These are phyloP conservation scores for Chlamydomonas incerta DNA, from an alignment of 139 green algal species.

Conservation along the genomic window DNA sequence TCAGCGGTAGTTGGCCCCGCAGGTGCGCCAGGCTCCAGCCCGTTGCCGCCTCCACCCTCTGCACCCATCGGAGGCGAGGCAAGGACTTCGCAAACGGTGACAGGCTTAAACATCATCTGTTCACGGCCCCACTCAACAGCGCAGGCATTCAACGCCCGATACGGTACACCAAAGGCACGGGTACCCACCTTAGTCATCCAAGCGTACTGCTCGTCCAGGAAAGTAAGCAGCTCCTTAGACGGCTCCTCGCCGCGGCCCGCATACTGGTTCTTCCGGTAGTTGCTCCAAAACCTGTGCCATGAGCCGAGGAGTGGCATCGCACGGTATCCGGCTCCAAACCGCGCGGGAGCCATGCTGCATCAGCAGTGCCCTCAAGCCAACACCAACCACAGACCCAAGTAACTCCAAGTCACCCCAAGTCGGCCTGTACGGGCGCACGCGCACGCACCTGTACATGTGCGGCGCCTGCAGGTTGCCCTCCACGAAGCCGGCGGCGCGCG, in stretches of 20 bases:
- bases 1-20: not conserved
- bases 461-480: conserved; percentile 42
- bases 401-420: no score
- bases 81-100: no score
- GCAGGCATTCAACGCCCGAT: no score
- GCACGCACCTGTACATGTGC: conserved; percentile 40
- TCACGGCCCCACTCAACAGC: no score
- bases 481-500: conserved; percentile 46
- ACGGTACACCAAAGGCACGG: not conserved
- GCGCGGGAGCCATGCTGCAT: no score
- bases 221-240: conserved; percentile 37
- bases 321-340: no score
- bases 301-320: no score
- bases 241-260: conserved; percentile 4
- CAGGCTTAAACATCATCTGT: no score
- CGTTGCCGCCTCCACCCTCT: not conserved
- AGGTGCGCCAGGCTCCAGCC: not conserved
- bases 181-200: conserved; percentile 12
- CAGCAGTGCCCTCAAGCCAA: no score
- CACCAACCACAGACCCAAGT: no score
- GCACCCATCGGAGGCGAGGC: no score
- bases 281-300: conserved; percentile 50
- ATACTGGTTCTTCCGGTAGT: conserved; percentile 57
- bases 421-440: no score
- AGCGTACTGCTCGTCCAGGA: conserved; percentile 35